Conservation (phyloP, 2,329 filamentous ascomycete genomes). For the Lachnellula arida region DNA sequence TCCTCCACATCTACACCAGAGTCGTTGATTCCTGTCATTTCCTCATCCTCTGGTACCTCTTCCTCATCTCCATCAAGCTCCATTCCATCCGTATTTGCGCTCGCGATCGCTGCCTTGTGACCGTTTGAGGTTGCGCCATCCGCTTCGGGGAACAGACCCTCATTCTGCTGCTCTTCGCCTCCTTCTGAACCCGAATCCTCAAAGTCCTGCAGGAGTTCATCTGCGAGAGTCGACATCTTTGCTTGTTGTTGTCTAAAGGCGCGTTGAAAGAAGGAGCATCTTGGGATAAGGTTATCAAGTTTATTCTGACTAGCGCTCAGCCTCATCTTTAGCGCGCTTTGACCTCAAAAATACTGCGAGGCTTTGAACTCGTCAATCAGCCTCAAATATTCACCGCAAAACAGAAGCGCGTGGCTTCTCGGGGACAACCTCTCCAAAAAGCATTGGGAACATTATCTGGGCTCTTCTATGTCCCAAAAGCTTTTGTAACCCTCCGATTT, state of each 20-base stretch:
- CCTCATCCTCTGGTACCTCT: slow-evolving; percentile 56
- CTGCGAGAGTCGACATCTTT: slow-evolving; percentile 81
- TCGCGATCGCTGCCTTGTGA: slow-evolving; percentile 25
- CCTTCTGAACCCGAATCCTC: slow-evolving; percentile 75
- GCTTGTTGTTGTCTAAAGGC: background rate
- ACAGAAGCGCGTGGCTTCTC: too few species aligned
- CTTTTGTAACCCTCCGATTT: too few species aligned
- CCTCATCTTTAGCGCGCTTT: background rate
- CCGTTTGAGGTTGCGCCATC: slow-evolving; percentile 34
- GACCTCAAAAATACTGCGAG: too few species aligned
- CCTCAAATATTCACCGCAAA: too few species aligned
- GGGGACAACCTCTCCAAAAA: too few species aligned
- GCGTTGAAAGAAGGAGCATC: background rate
- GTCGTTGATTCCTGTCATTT: slow-evolving; percentile 44
- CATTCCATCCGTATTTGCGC: slow-evolving; percentile 41
- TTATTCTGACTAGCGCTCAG: slow-evolving; percentile 12
- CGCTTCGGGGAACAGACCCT: slow-evolving; percentile 39
- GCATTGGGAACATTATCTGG: too few species aligned
- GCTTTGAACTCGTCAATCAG: too few species aligned
- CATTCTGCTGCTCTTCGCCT: slow-evolving; percentile 55
- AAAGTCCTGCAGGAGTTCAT: slow-evolving; percentile 89
- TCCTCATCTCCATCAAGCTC: slow-evolving; percentile 59
- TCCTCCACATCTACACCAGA: slow-evolving; percentile 47
- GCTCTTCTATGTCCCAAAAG: too few species aligned
- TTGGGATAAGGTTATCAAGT: background rate